Evolutionary conservation across 768 basidiomycete species (phyloP).

Genomic region (Trichaptum fuscoviolaceum): DNA sequence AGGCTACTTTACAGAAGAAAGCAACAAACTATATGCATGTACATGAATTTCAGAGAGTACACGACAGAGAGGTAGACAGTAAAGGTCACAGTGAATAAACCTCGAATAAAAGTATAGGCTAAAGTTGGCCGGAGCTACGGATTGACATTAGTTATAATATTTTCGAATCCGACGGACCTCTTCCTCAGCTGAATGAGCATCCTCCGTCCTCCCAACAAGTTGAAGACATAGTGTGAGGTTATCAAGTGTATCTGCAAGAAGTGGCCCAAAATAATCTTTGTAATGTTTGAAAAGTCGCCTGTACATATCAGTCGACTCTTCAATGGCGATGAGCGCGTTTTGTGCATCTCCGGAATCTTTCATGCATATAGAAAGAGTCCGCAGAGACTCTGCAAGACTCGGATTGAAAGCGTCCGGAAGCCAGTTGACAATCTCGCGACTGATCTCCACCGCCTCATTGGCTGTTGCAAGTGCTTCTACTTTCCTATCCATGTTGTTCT

Average conservation of each 20-base stretch:
- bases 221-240: neutral
- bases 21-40: too few species aligned
- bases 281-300: neutral
- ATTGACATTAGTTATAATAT: too few species aligned
- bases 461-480: slow-evolving; percentile 7
- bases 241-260: neutral
- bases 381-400: slow-evolving; percentile 7
- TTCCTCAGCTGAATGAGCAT: too few species aligned
- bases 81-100: too few species aligned
- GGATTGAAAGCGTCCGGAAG: neutral
- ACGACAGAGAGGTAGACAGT: too few species aligned
- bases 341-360: slow-evolving; percentile 5
- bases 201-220: neutral
- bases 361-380: slow-evolving; percentile 8
- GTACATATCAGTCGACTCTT: neutral
- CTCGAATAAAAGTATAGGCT: too few species aligned
- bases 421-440: neutral
- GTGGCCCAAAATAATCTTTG: neutral
- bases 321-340: slow-evolving; percentile 9
- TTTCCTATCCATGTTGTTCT: neutral
- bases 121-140: too few species aligned
- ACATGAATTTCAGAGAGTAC: too few species aligned
- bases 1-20: too few species aligned
- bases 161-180: too few species aligned
- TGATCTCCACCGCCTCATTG: neutral